Conservation (phyloP, 305 asterid species). For the Fraxinus greggii region DNA sequence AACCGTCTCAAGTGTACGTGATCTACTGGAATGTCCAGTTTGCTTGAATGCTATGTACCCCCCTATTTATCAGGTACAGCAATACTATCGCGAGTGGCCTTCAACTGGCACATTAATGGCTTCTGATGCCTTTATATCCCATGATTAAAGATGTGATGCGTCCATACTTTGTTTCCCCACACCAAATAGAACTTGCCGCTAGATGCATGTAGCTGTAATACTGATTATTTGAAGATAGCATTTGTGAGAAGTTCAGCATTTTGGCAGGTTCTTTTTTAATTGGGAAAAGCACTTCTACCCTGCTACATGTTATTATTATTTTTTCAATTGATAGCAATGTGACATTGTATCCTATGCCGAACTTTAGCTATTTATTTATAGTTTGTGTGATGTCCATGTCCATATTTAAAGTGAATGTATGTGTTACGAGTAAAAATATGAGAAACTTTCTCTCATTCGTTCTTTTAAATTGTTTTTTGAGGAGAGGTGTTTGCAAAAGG, state of each 20-base stretch:
- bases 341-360: background rate
- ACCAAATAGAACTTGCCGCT: background rate
- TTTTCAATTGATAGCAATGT: background rate
- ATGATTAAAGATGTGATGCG: background rate
- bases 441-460: background rate
- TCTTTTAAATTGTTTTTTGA: background rate
- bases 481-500: background rate
- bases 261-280: background rate
- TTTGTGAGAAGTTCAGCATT: background rate
- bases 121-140: background rate
- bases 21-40: constrained; percentile 75
- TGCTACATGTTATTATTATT: background rate
- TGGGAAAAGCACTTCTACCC: background rate
- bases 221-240: background rate
- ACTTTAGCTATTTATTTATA: background rate
- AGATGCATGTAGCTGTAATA: background rate
- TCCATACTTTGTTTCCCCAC: background rate
- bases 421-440: background rate
- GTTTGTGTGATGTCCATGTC: background rate
- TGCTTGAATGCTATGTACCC: constrained; percentile 87
- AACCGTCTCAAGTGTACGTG: constrained; percentile 60
- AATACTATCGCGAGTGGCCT: background rate
- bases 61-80: constrained; percentile 65
- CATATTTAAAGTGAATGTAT: background rate
- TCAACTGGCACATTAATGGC: background rate